These are phyloP conservation scores for Boletus pseudo-olivaceus DNA, from an alignment of 768 basidiomycete species.

Conservation along the genomic window DNA sequence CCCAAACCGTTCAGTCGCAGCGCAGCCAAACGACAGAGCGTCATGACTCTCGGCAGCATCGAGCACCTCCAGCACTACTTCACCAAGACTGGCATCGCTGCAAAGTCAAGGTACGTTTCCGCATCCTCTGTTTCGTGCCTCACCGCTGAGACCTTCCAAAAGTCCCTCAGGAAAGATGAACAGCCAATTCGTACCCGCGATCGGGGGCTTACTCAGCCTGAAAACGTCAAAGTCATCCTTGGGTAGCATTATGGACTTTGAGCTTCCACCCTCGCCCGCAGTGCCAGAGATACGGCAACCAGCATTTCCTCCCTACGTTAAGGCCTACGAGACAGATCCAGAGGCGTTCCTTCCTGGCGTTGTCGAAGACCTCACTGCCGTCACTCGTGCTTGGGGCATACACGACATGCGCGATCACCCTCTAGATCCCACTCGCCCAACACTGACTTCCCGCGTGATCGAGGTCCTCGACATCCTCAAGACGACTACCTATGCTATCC, in stretches of 20 bases:
- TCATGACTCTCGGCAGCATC: constrained; percentile 93
- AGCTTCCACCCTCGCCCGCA: constrained; percentile 68
- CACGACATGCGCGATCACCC: constrained; percentile 18
- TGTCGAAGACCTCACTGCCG: constrained; percentile 65
- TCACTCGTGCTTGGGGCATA: constrained; percentile 63
- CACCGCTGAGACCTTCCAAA: constrained; percentile 10
- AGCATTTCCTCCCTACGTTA: constrained; percentile 52
- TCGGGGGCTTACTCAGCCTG: constrained; percentile 56
- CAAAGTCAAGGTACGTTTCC: constrained; percentile 64
- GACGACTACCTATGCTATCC: constrained; percentile 75
- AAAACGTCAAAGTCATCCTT: constrained; percentile 38
- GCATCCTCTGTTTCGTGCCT: not conserved
- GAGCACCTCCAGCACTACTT: constrained; percentile 96
- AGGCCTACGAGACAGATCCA: constrained; percentile 69
- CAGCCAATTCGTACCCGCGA: constrained; percentile 70
- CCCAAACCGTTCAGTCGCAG: constrained; percentile 85
- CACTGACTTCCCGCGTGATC: constrained; percentile 25
- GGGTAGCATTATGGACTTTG: constrained; percentile 45
- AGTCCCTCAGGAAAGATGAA: constrained; percentile 49
- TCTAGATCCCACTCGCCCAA: constrained; percentile 14
- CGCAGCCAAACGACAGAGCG: constrained; percentile 90
- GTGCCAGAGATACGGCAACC: constrained; percentile 46
- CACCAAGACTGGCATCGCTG: constrained; percentile 77
- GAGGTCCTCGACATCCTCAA: constrained; percentile 74
- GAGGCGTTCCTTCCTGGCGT: constrained; percentile 75